phyloP scores from a whole-genome alignment of 805 yeast species.

The Suhomyces vadensis region DNA sequence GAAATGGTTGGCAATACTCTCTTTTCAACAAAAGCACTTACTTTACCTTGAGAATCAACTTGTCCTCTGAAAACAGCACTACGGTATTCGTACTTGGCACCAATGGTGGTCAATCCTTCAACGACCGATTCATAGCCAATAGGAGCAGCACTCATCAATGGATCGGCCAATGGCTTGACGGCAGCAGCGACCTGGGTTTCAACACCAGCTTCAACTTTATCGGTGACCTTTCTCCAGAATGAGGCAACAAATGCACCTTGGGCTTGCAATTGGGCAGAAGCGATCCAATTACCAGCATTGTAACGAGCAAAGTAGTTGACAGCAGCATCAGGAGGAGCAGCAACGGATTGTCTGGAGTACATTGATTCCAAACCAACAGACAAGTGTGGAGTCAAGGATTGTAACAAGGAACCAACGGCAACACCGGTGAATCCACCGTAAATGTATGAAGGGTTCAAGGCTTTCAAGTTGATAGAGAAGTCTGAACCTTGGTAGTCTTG shows the following conservation, averaged over 20 bases:
- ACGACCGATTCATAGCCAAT: constrained; percentile 81
- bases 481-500: constrained; percentile 93
- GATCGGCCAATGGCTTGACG: constrained; percentile 70
- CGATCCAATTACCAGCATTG: constrained; percentile 86
- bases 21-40: constrained; percentile 87
- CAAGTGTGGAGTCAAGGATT: constrained; percentile 79
- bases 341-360: constrained; percentile 70
- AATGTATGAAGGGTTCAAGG: constrained; percentile 82
- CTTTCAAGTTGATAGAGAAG: constrained; percentile 83
- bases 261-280: constrained; percentile 89
- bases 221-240: constrained; percentile 91
- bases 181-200: constrained; percentile 82
- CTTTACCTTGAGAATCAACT: constrained; percentile 87
- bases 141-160: constrained; percentile 72
- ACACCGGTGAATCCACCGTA: constrained; percentile 85
- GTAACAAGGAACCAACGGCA: constrained; percentile 86
- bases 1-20: constrained; percentile 90
- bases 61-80: constrained; percentile 95
- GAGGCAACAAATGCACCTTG: constrained; percentile 88
- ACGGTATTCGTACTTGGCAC: constrained; percentile 98
- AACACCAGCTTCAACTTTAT: constrained; percentile 91
- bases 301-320: constrained; percentile 89
- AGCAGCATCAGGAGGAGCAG: constrained; percentile 85
- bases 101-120: constrained; percentile 90
- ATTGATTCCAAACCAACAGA: constrained; percentile 91